Base-by-base conservation (phyloP, 164 flowering plant species). In the Nymphaea thermarum region DNA sequence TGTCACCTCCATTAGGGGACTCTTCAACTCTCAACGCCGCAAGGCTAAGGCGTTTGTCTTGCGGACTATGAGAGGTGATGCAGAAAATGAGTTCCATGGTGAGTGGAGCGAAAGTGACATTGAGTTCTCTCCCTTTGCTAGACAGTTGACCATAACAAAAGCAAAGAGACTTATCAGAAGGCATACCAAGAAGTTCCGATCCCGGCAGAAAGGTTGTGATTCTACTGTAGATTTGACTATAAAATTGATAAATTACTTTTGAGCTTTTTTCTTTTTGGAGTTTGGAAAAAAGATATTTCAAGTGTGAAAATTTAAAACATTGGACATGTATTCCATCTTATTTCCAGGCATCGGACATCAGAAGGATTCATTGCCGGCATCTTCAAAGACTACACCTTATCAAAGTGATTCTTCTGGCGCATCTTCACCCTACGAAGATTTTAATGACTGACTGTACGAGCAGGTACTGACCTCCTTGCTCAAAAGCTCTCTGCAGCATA, bases 1-100 rank as follows among this genome's bases (percentile, higher is more conserved):
- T 82, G 99, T 95, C 14, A 92, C 93, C 70, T 90, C 98, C 67
- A 79, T 95, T 53, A 86, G 84, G 73, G 97, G 99, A 36, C 85
- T 95, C 17, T 95, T 95, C 75, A 88, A 82, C 77, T 82, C 94
- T 66, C 96, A 92, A 72, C 87, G 93, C 6, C 91, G 96, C 64
- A 92, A 86, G 81, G 98, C 97, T 67, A 92, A 89, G 77, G 88
- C 85, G 57, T 95, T 95, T 75, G 96, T 95, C 51, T 79, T 92
- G 72, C 80, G 97, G 51, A 95, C 99, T 16, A 95, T 95, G 99
- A 84, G 99, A 78, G 99, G 99, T 53, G 99, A 95, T 51, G 88
- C 77, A 67, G 96, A 90, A 25, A 80, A 81, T 71, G 97, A 90
- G 71, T 80, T 80, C 60, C 84, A 76, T 42, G 98, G 96, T 6